These are phyloP conservation scores for Teratosphaeria zuluensis DNA, from an alignment of 2,329 filamentous ascomycete genomes.

Conservation along the genomic window DNA sequence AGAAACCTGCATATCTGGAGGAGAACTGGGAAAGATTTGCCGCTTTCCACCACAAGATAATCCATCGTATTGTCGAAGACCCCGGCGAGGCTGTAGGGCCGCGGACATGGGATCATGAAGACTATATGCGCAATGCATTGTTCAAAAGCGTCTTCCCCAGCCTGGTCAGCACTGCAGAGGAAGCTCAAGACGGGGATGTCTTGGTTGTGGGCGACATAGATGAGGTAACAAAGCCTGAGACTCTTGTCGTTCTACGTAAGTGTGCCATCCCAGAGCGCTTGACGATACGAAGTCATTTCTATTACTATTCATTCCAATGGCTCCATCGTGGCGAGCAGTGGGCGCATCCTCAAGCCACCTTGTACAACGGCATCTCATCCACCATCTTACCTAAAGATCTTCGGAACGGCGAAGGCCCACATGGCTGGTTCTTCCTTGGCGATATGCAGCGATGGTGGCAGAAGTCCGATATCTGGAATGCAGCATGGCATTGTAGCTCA, in stretches of 20 bases:
- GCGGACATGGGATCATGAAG: slow-evolving; percentile 43
- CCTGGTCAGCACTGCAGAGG: slow-evolving; percentile 34
- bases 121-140: slow-evolving; percentile 48
- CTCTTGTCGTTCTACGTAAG: slow-evolving; percentile 15
- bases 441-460: slow-evolving; percentile 25
- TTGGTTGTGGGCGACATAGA: slow-evolving; percentile 52
- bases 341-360: slow-evolving; percentile 52
- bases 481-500: slow-evolving; percentile 53
- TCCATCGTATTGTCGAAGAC: slow-evolving; percentile 45
- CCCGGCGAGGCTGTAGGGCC: slow-evolving; percentile 29
- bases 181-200: slow-evolving; percentile 41
- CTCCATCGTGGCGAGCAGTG: slow-evolving; percentile 32
- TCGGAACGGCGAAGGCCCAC: slow-evolving; percentile 37
- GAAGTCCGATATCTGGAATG: slow-evolving; percentile 39
- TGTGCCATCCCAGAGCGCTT: slow-evolving; percentile 18
- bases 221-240: slow-evolving; percentile 42
- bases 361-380: slow-evolving; percentile 36
- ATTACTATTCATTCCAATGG: slow-evolving; percentile 24
- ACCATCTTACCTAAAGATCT: slow-evolving; percentile 48
- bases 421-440: slow-evolving; percentile 12
- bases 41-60: slow-evolving; percentile 50
- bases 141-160: slow-evolving; percentile 46
- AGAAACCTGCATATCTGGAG: slow-evolving; percentile 46
- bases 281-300: slow-evolving; percentile 20
- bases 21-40: slow-evolving; percentile 45